A percentile compares a stretch with the other conserved stretches of the same genome.
Conservation (phyloP, 2,329 filamentous ascomycete species). For the Alternaria solani region DNA sequence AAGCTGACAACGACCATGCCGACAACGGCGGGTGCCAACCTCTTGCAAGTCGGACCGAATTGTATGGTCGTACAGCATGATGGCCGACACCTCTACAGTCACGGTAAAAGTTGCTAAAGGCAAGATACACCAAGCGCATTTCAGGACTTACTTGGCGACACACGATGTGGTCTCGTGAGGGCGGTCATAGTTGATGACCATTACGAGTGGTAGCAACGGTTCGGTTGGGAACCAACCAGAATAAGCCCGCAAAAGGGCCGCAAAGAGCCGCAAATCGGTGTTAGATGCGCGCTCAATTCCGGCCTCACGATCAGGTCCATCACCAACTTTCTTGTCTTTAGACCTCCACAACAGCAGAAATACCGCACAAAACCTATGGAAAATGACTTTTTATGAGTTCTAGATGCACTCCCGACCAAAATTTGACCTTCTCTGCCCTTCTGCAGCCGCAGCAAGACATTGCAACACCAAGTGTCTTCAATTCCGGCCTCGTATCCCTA, state of each 20-base stretch:
- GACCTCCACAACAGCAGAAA: background rate
- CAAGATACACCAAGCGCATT: background rate
- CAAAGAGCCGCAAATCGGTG: constrained; percentile 13
- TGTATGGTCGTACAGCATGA: background rate
- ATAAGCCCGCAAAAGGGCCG: constrained; percentile 13
- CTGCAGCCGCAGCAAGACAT: background rate
- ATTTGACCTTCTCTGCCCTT: background rate
- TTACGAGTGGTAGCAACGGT: background rate
- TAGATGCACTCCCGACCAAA: background rate
- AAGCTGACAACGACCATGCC: background rate
- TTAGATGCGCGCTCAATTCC: constrained; percentile 7
- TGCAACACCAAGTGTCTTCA: background rate
- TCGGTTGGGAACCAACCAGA: constrained; percentile 23
- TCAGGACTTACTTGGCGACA: background rate
- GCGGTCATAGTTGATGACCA: background rate
- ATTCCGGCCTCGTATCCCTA: constrained; percentile 12
- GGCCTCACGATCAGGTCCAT: background rate
- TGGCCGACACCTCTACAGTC: background rate
- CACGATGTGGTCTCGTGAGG: background rate
- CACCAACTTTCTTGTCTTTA: background rate
- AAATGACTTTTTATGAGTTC: no score
- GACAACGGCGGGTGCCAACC: background rate
- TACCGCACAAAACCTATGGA: background rate
- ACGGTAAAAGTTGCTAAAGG: no score
- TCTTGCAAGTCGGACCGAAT: background rate